phyloP scores from a whole-genome alignment of 441 rosid genomes.

The Eutrema salsugineum region DNA sequence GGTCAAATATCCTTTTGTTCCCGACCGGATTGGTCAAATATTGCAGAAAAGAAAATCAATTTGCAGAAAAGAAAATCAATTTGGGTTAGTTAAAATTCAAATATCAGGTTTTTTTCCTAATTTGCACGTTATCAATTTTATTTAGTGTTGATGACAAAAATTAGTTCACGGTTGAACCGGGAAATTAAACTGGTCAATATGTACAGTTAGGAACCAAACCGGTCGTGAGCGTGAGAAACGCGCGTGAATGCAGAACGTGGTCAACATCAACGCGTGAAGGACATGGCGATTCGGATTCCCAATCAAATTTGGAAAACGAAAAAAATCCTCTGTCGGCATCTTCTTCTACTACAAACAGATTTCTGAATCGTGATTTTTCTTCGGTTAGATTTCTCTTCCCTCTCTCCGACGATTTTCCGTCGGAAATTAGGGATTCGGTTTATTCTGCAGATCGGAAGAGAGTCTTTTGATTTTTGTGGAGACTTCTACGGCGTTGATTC shows the following conservation, averaged over 20 bases:
- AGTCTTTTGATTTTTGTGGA: background rate
- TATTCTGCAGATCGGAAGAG: background rate
- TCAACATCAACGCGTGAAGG: slow-evolving; percentile 12
- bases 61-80: background rate
- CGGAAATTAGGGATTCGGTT: slow-evolving; percentile 13
- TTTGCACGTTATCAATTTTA: background rate
- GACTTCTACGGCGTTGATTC: background rate
- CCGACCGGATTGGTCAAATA: too few relatives aligned
- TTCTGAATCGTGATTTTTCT: background rate
- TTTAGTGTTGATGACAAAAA: too few relatives aligned
- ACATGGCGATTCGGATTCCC: slow-evolving; percentile 17
- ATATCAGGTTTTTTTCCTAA: background rate
- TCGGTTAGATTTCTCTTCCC: background rate
- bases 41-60: background rate
- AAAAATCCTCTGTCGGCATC: background rate
- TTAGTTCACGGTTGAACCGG: background rate
- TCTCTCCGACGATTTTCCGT: slow-evolving; percentile 30
- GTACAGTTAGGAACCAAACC: too few relatives aligned
- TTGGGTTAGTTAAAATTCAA: background rate
- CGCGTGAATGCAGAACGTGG: background rate
- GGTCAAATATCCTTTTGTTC: background rate
- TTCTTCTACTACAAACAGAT: background rate
- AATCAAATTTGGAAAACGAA: slow-evolving; percentile 6
- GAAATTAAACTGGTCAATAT: too few relatives aligned
- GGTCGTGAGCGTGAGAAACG: background rate